Evolutionary conservation across 805 yeast genomes (phyloP).

Genomic region (Wickerhamiella spandovensis): DNA sequence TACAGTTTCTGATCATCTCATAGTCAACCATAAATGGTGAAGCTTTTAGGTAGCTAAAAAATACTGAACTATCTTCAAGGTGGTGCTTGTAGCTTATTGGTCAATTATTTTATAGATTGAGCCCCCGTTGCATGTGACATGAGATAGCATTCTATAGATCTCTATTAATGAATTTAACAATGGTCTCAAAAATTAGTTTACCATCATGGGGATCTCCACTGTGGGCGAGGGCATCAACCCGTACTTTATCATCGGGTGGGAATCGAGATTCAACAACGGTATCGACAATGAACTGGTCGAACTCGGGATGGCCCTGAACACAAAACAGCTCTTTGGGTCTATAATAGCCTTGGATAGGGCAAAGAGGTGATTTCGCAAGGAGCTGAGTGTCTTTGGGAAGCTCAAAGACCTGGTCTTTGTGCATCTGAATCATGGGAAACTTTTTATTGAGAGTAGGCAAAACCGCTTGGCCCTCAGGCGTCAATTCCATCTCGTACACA

Average conservation of each 20-base stretch:
- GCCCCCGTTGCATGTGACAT: too few relatives aligned
- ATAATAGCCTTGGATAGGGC: slow-evolving; percentile 56
- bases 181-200: slow-evolving; percentile 25
- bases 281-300: slow-evolving; percentile 27
- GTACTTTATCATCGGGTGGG: slow-evolving; percentile 8
- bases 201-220: slow-evolving; percentile 31
- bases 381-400: slow-evolving; percentile 27
- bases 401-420: slow-evolving; percentile 42
- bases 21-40: too few relatives aligned
- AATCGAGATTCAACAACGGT: slow-evolving; percentile 23
- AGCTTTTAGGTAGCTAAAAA: too few relatives aligned
- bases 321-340: slow-evolving; percentile 41
- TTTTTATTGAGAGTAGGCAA: slow-evolving; percentile 18
- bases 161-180: slow-evolving; percentile 24
- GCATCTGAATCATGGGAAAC: slow-evolving; percentile 38
- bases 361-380: slow-evolving; percentile 42
- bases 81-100: too few relatives aligned
- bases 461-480: slow-evolving; percentile 29
- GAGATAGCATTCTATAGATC: slow-evolving; percentile 24
- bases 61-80: too few relatives aligned
- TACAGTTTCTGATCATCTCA: too few relatives aligned
- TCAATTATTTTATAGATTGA: too few relatives aligned
- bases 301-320: slow-evolving; percentile 89
- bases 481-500: slow-evolving; percentile 35
- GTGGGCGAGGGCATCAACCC: slow-evolving; percentile 19